phyloP scores from a whole-genome alignment of 139 green algal species.

The Chlorella sp. region DNA sequence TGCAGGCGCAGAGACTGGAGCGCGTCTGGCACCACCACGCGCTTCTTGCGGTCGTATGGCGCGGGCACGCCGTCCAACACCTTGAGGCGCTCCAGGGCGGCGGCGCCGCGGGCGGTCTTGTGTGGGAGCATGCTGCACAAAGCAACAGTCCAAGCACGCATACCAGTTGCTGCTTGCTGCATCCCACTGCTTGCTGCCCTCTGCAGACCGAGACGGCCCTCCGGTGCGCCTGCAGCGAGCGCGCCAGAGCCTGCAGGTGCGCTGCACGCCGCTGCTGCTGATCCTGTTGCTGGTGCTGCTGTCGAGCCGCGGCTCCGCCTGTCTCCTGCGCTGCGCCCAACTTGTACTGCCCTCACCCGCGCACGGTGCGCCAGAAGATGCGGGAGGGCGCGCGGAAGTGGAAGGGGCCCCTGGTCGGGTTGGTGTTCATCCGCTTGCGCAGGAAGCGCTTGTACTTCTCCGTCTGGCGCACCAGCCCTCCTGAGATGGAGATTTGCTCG shows the following conservation, averaged over 20 bases:
- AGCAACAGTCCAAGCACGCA: no score
- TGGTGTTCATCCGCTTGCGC: slow-evolving; percentile 91
- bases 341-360: slow-evolving; percentile 49
- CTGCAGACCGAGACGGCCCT: no score
- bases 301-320: no score
- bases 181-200: no score
- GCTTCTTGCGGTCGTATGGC: slow-evolving; percentile 89
- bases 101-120: slow-evolving; percentile 90
- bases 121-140: slow-evolving; percentile 92
- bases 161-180: no score
- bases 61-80: slow-evolving; percentile 91
- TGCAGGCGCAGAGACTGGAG: slow-evolving; percentile 93
- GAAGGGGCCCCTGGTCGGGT: slow-evolving; percentile 82
- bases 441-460: slow-evolving; percentile 95
- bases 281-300: no score
- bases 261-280: no score
- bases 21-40: slow-evolving; percentile 94
- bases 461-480: slow-evolving; percentile 94
- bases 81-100: slow-evolving; percentile 94
- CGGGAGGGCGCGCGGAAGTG: slow-evolving; percentile 89
- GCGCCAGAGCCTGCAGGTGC: no score
- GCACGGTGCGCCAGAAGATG: slow-evolving; percentile 89
- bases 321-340: neutral
- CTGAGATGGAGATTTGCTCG: slow-evolving; percentile 94
- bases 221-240: no score